Conservation (phyloP, 2,329 filamentous ascomycete genomes). For the Plenodomus biglobosus region DNA sequence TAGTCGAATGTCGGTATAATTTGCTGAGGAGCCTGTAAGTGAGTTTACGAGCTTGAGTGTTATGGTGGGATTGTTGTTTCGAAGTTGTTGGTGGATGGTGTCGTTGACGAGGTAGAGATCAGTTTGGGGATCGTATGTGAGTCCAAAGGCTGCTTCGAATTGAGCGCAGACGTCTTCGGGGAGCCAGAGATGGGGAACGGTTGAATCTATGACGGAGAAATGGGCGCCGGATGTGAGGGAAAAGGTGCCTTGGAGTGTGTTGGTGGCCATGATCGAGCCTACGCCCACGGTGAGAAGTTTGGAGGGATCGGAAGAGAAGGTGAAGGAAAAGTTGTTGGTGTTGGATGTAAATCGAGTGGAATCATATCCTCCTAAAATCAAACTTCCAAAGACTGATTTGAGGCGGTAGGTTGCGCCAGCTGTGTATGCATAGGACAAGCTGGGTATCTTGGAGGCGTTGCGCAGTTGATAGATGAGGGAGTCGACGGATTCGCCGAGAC, state of each 20-base stretch:
- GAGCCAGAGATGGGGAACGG: conserved; percentile 47
- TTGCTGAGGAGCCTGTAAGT: conserved; percentile 30
- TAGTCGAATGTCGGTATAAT: conserved; percentile 48
- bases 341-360: conserved; percentile 39
- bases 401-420: conserved; percentile 40
- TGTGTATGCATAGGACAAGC: conserved; percentile 40
- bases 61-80: conserved; percentile 37
- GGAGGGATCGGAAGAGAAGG: conserved; percentile 36
- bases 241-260: conserved; percentile 39
- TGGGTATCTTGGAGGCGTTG: conserved; percentile 35
- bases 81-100: conserved; percentile 37
- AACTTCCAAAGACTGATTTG: conserved; percentile 39
- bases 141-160: conserved; percentile 45
- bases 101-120: conserved; percentile 47
- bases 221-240: conserved; percentile 34
- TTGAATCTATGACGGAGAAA: conserved; percentile 46
- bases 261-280: conserved; percentile 35
- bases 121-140: conserved; percentile 42
- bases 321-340: conserved; percentile 34
- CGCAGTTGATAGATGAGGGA: conserved; percentile 34
- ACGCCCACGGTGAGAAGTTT: conserved; percentile 38
- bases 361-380: conserved; percentile 49
- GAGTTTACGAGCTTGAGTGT: conserved; percentile 43
- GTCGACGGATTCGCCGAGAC: conserved; percentile 26
- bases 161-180: conserved; percentile 43